Conservation (phyloP, 805 yeast species). For the Ogataea degrootiae region DNA sequence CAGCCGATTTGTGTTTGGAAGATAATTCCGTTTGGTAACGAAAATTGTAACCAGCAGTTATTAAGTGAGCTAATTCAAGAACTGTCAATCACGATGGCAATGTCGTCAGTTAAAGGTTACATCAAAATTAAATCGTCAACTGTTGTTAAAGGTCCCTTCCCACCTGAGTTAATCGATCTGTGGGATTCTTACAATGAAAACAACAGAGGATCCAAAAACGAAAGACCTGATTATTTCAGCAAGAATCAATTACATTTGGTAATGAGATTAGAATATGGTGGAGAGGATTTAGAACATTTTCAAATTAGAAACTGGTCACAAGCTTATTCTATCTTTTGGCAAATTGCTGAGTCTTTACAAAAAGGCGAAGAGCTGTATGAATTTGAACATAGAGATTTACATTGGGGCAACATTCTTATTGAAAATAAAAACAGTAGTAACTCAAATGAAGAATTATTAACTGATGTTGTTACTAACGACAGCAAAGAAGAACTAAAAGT, state of each 20-base stretch:
- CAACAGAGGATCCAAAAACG: constrained; percentile 18
- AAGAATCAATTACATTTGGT: constrained; percentile 32
- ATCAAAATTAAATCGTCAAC: constrained; percentile 37
- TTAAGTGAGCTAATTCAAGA: constrained; percentile 43
- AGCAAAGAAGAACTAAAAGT: constrained; percentile 22
- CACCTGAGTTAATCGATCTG: constrained; percentile 34
- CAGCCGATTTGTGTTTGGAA: constrained; percentile 37
- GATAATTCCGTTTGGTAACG: constrained; percentile 49
- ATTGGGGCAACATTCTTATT: constrained; percentile 59
- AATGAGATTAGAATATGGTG: constrained; percentile 36
- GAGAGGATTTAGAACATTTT: constrained; percentile 41
- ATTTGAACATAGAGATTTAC: constrained; percentile 71
- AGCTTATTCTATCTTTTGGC: constrained; percentile 46
- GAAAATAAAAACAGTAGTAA: background rate
- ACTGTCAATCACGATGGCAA: constrained; percentile 36
- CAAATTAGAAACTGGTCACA: constrained; percentile 35
- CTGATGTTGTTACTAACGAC: background rate
- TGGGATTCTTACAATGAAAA: constrained; percentile 38
- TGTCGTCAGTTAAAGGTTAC: constrained; percentile 41
- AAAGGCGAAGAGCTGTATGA: constrained; percentile 46
- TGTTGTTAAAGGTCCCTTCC: constrained; percentile 44
- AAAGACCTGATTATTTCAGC: constrained; percentile 35
- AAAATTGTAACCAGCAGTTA: constrained; percentile 36
- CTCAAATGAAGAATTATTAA: constrained; percentile 10
- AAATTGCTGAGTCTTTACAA: constrained; percentile 43